A percentile compares a stretch with the other conserved stretches of the same genome.
Evolutionary conservation across 768 basidiomycete genomes (phyloP).

Genomic region (Podaxis sp.): DNA sequence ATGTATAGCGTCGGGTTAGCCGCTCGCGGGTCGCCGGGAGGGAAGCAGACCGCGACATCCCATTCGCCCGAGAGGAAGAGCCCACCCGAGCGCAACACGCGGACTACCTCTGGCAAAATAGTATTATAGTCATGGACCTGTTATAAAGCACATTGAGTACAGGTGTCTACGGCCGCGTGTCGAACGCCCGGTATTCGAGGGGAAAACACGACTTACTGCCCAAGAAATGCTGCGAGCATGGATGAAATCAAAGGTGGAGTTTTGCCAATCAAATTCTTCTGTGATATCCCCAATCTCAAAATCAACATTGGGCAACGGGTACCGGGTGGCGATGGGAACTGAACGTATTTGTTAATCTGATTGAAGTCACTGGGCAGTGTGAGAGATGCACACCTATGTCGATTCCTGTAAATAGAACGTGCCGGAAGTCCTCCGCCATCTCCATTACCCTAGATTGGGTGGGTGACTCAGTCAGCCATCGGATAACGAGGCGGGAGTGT

Average conservation of each 20-base stretch:
- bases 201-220: slow-evolving; percentile 44
- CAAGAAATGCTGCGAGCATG: slow-evolving; percentile 61
- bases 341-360: slow-evolving; percentile 17
- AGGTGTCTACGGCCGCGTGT: not conserved
- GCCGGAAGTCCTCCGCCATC: slow-evolving; percentile 65
- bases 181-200: not conserved
- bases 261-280: slow-evolving; percentile 45
- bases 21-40: slow-evolving; percentile 23
- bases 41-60: slow-evolving; percentile 40
- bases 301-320: slow-evolving; percentile 55
- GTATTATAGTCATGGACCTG: slow-evolving; percentile 56
- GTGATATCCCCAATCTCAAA: slow-evolving; percentile 71
- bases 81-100: slow-evolving; percentile 70
- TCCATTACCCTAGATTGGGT: slow-evolving; percentile 59
- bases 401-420: slow-evolving; percentile 64
- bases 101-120: slow-evolving; percentile 55
- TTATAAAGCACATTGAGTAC: slow-evolving; percentile 1
- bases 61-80: slow-evolving; percentile 68
- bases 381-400: slow-evolving; percentile 62
- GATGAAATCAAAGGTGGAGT: slow-evolving; percentile 61
- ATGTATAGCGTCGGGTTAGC: slow-evolving; percentile 32
- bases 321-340: slow-evolving; percentile 74
- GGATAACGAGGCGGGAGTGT: slow-evolving; percentile 17
- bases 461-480: slow-evolving; percentile 11
- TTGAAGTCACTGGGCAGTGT: slow-evolving; percentile 14